Base-by-base conservation (phyloP, 106 monocot species). In the Dioscorea zingiberensis region DNA sequence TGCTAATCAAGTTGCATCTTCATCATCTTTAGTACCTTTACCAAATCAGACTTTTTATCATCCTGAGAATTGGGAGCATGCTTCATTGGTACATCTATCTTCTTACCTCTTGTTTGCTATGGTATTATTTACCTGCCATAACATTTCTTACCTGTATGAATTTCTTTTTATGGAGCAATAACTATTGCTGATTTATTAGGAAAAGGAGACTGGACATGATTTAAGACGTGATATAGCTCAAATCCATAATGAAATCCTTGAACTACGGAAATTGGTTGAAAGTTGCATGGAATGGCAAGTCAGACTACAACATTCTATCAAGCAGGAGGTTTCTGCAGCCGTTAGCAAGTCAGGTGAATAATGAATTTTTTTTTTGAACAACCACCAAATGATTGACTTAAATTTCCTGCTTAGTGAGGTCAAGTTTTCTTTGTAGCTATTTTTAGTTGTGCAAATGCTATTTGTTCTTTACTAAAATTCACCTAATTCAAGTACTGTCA, bases 241-340 rank as follows among this genome's bases (percentile, higher is more conserved):
- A 25, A 79, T 89, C 21, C 80, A 64, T 69, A 60, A 79, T 51
- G 82, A 89, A 74, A 85, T 89, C 54, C 60, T 29, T 15, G 77
- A 85, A 25, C 76, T 89, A 13, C 66, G 71, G 47, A 79, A 82
- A 63, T 67, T 82, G 71, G 63, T 89, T 8, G 76, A 85, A 63
- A 89, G 76, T 67, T 82, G 85, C 77, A 68, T 89, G 55, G 76
- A 85, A 19, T 82, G 81, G 79, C 81, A 85, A 64, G 57, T 55
- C 28, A 82, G 71, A 30, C 55, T 89, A 60, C 79, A 82, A 63
- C 60, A 83, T 21, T 71, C 64, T 58, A 77, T 82, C 26, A 89
- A 89, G 73, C 55, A 76, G 4, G 85, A 85, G 63, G 60, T 85
- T 64, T 66, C 61, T 69, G 64, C 61, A 60, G 70, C 84, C 12